Evolutionary conservation across 176 grass and related monocot genomes (phyloP), one percentile per base, ranked within the genome.

Genomic region (Calamus simplicifolius): DNA sequence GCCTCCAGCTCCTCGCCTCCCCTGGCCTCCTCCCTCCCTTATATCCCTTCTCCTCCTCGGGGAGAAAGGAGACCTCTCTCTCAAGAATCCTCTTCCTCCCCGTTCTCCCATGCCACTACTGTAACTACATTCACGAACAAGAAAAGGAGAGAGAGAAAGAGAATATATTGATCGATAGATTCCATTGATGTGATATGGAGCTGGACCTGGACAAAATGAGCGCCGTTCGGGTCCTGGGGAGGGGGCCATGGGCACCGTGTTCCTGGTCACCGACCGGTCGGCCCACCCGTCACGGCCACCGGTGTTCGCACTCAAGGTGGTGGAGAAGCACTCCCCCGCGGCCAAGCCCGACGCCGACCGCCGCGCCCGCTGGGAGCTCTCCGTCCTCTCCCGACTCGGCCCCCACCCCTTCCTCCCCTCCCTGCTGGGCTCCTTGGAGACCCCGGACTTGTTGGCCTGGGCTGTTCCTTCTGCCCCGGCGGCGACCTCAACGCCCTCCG

Each of bases 201-300:
- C 66, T 98, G 80, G 93, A 98, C 81, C 84, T 98, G 53, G 88
- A 92, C 70, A 80, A 81, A 57, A 64, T 79, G 49, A 80, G 73
- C 66, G 93, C 84, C 25, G 69, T 92, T 59, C 88, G 93, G 58
- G 81, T 98, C 38, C 79, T 98, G 50, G 93, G 93, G 18, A 75
- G 84, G 16, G 93, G 50, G 93, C 93, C 71, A 92, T 98, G 88
- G 93, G 87, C 58, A 88, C 88, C 31, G 93, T 98, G 19, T 98
- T 98, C 84, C 85, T 98, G 29, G 79, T 92, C 49, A 67, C 68
- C 0, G 80, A 83, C 49, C 15, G 3, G 18, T 30, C 60, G 4
- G 17, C 19, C 3, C 25, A 52, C 28, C 27, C 50, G 16, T 18
- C 31, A 3, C 50, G 76, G 4, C 49, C 57, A 7, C 56, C 57